Base-by-base conservation (phyloP, 768 basidiomycete species). In the Paxillus ammoniavirescens region DNA sequence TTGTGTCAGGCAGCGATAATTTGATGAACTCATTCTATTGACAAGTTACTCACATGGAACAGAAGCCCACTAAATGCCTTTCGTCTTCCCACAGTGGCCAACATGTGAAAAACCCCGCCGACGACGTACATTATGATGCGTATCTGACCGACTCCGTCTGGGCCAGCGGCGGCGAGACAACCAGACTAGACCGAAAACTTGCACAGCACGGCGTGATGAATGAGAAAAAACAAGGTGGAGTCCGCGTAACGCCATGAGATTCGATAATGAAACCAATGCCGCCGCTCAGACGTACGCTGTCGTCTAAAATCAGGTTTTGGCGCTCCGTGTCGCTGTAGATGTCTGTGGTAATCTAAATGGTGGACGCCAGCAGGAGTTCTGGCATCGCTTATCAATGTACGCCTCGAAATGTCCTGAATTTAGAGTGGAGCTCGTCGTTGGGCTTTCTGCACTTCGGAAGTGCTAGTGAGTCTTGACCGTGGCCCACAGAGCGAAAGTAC, bases 361-460 rank as follows among this genome's bases (percentile, higher is more conserved):
- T 10, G 31, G 5, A 30, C 28, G 41, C 56, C 42, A 53, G 38
- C 36, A 6, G n/a, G 26, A 50, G 31, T 12, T 8, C 33, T n/a
- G n/a, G n/a, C 37, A 14, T 8, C 42, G 50, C 35, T 35, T 49
- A 28, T 15, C 3, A 38, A 37, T 5, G 14, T 66, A 93, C 91
- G n/a, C 87, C 87, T 56, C 91, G 83, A 43, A 93, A 66, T 15
- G 87, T 87, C 40, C 90, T 81, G 45, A 93, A 82, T 67, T 94
- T 94, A 17, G 89, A 83, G 68, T 93, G 91, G 2, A 94, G 75
- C 47, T 91, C 87, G 51, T 93, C 90, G 77, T 63, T 90, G 84
- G 75, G 93, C 90, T 66, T 93, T 94, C 69, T 94, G 91, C 7
- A 79, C 66, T 68, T 93, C 91, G 61, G 92, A 92, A 1, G 86